These are phyloP conservation scores for Clitocybe nebularis DNA, from an alignment of 1,284 basidiomycete genomes.

Conservation along the genomic window DNA sequence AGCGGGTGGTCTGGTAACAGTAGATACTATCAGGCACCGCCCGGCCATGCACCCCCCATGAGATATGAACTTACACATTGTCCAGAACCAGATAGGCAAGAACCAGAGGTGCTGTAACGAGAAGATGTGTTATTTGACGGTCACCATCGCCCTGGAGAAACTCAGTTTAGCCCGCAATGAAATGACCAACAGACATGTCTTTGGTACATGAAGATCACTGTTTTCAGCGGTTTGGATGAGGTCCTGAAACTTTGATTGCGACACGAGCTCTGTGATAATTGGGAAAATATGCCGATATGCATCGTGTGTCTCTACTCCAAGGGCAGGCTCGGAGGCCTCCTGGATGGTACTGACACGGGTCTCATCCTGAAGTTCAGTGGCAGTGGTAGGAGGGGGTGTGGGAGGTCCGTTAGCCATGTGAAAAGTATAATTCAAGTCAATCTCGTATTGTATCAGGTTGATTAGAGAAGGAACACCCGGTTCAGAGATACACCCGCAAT, in stretches of 20 bases:
- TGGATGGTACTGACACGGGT: slow-evolving; percentile 21
- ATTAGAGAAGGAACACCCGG: no score
- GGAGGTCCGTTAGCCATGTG: slow-evolving; percentile 45
- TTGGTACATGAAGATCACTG: slow-evolving; percentile 45
- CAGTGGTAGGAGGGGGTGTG: slow-evolving; percentile 55
- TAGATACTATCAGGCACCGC: no score
- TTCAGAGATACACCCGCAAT: no score
- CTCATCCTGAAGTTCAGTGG: slow-evolving; percentile 51
- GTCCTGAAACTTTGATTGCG: slow-evolving; percentile 37
- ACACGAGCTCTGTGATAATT: slow-evolving; percentile 39
- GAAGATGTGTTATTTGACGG: slow-evolving; percentile 39
- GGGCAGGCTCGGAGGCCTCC: slow-evolving; percentile 2
- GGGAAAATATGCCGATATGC: slow-evolving; percentile 38
- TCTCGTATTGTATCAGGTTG: neutral
- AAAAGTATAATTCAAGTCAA: neutral
- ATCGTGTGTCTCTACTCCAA: slow-evolving; percentile 11
- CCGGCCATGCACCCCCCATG: no score
- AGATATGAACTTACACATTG: slow-evolving; percentile 43
- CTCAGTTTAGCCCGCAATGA: neutral
- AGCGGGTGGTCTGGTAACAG: slow-evolving; percentile 47
- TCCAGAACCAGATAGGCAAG: slow-evolving; percentile 59
- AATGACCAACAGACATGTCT: neutral
- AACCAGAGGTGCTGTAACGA: slow-evolving; percentile 53
- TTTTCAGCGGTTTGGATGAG: slow-evolving; percentile 47
- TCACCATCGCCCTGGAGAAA: slow-evolving; percentile 29